Percentiles rank a stretch among this genome's conserved stretches.
Conservation (phyloP, 345 rosid genomes). For the Carallia brachiata region DNA sequence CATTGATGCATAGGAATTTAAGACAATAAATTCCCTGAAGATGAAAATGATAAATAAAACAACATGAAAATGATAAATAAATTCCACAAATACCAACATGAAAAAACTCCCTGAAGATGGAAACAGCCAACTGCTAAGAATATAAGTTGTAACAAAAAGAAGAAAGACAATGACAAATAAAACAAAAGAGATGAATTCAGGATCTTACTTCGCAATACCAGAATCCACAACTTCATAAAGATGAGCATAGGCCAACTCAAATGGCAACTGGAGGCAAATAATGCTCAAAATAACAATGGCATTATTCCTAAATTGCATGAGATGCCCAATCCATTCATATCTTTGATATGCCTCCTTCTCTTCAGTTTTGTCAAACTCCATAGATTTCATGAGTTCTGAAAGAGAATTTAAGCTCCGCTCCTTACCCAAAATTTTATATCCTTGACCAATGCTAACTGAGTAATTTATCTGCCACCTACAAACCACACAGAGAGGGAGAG, state of each 20-base stretch:
- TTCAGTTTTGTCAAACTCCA: constrained; percentile 45
- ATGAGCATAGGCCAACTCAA: constrained; percentile 95
- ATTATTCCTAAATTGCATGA: constrained; percentile 77
- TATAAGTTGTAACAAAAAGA: no score
- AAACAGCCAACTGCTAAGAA: no score
- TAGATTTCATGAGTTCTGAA: constrained; percentile 38
- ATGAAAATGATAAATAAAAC: no score
- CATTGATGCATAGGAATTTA: no score
- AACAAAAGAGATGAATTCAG: constrained; percentile 1
- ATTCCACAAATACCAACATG: no score
- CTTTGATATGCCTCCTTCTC: constrained; percentile 80
- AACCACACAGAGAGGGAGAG: constrained; percentile 13
- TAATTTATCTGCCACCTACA: constrained; percentile 77
- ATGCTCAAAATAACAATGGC: constrained; percentile 60
- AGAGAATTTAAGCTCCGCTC: constrained; percentile 58
- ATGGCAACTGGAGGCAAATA: constrained; percentile 94
- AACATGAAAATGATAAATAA: no score
- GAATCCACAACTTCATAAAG: constrained; percentile 64
- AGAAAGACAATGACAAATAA: background rate
- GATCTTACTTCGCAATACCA: constrained; percentile 60
- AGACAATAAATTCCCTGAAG: no score
- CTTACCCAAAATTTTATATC: constrained; percentile 49
- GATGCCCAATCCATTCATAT: constrained; percentile 81
- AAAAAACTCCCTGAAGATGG: no score
- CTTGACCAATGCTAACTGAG: constrained; percentile 59